Conservation (phyloP, 2,329 filamentous ascomycete genomes). For the Xylariaceae sp. region DNA sequence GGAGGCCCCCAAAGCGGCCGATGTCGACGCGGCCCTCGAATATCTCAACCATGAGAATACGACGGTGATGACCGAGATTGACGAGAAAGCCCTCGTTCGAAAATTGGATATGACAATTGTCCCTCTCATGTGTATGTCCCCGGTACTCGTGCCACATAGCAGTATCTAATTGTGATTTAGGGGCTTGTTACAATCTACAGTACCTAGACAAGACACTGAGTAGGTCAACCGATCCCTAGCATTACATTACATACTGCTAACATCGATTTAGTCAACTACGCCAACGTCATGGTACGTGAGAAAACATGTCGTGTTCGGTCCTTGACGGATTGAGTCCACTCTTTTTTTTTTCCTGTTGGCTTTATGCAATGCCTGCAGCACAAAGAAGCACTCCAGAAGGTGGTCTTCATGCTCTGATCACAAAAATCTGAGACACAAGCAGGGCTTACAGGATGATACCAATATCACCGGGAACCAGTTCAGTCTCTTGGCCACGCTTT, state of each 20-base stretch:
- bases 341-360: no score
- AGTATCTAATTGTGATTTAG: conserved; percentile 6
- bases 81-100: conserved; percentile 21
- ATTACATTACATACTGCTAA: not conserved
- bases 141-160: not conserved
- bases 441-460: conserved; percentile 25
- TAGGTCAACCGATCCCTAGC: conserved; percentile 4
- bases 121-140: conserved; percentile 24
- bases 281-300: conserved; percentile 29
- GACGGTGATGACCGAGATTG: conserved; percentile 15
- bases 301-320: no score
- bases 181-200: conserved; percentile 27
- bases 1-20: conserved; percentile 8
- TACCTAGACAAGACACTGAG: conserved; percentile 27
- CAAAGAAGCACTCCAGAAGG: no score
- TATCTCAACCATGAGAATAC: conserved; percentile 16
- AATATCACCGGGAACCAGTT: conserved; percentile 24
- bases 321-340: no score
- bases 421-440: no score
- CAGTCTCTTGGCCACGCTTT: conserved; percentile 26
- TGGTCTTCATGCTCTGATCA: no score
- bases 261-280: conserved; percentile 22
- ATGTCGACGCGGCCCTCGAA: conserved; percentile 20
- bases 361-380: no score
- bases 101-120: conserved; percentile 28